Percentiles rank a stretch among this genome's conserved stretches.
These are phyloP conservation scores for Cucurbita ficifolia DNA, from an alignment of 306 rosid species.

Conservation along the genomic window DNA sequence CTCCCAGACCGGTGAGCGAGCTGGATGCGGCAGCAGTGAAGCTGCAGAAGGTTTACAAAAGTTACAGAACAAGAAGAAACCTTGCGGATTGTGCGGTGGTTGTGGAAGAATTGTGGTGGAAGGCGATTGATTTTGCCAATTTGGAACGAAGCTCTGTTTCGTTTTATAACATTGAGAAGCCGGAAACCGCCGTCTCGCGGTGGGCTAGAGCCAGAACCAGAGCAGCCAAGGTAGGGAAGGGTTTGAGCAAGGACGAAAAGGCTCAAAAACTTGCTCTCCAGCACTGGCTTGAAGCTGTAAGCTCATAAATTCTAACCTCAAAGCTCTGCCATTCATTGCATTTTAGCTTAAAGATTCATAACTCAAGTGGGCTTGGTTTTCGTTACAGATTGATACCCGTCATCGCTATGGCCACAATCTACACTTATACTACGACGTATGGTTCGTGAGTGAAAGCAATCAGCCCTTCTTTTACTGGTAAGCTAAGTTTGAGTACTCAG, in stretches of 20 bases:
- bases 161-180: slow-evolving; percentile 51
- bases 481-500: not conserved
- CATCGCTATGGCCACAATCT: slow-evolving; percentile 92
- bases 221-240: slow-evolving; percentile 98
- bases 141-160: slow-evolving; percentile 68
- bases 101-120: slow-evolving; percentile 93
- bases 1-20: slow-evolving; percentile 49
- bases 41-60: slow-evolving; percentile 72
- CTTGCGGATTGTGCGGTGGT: slow-evolving; percentile 94
- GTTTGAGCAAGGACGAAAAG: slow-evolving; percentile 90
- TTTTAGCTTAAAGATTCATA: not conserved
- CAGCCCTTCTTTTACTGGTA: slow-evolving; percentile 95
- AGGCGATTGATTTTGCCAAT: slow-evolving; percentile 62
- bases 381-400: slow-evolving; percentile 76
- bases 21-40: slow-evolving; percentile 77
- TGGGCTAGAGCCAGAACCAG: slow-evolving; percentile 92
- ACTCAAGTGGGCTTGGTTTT: not conserved
- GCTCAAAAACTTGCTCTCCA: slow-evolving; percentile 87
- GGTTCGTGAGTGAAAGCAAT: slow-evolving; percentile 67
- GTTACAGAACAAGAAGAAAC: slow-evolving; percentile 79
- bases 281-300: slow-evolving; percentile 97
- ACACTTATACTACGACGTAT: slow-evolving; percentile 65
- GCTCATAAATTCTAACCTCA: slow-evolving; percentile 1
- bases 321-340: not conserved
- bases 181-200: slow-evolving; percentile 60